phyloP scores from a whole-genome alignment of 257 asterid genomes.

The Anisodus tanguticus region DNA sequence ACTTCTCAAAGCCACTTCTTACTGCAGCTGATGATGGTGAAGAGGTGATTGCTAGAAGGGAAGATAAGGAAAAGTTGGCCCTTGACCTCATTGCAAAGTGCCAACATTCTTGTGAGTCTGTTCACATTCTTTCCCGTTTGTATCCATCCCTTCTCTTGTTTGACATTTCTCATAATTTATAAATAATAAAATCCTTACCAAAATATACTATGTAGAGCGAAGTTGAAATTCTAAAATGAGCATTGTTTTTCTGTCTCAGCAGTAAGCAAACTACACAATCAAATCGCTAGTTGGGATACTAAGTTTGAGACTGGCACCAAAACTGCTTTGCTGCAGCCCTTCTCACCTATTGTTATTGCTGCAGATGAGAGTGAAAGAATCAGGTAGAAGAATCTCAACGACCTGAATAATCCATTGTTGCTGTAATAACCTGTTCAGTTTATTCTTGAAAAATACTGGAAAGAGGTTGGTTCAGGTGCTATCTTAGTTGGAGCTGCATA shows the following conservation, averaged over 20 bases:
- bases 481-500: constrained; percentile 10
- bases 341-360: constrained; percentile 86
- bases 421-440: constrained; percentile 11
- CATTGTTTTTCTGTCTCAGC: constrained; percentile 53
- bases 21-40: constrained; percentile 84
- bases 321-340: constrained; percentile 82
- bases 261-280: constrained; percentile 77
- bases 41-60: constrained; percentile 80
- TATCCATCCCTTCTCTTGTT: not conserved
- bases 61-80: constrained; percentile 81
- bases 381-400: constrained; percentile 54
- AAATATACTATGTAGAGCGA: not conserved
- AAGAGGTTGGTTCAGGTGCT: not conserved
- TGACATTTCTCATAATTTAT: constrained; percentile 8
- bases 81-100: constrained; percentile 83
- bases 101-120: constrained; percentile 79
- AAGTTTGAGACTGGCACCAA: constrained; percentile 85
- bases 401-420: not conserved
- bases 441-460: not conserved
- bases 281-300: constrained; percentile 98
- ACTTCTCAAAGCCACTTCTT: constrained; percentile 97
- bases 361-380: constrained; percentile 89
- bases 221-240: not conserved
- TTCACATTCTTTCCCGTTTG: not conserved
- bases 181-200: not conserved